Percentiles rank a stretch among this genome's conserved stretches.
phyloP scores from a whole-genome alignment of 805 yeast species.

The Kodamaea sagamina region DNA sequence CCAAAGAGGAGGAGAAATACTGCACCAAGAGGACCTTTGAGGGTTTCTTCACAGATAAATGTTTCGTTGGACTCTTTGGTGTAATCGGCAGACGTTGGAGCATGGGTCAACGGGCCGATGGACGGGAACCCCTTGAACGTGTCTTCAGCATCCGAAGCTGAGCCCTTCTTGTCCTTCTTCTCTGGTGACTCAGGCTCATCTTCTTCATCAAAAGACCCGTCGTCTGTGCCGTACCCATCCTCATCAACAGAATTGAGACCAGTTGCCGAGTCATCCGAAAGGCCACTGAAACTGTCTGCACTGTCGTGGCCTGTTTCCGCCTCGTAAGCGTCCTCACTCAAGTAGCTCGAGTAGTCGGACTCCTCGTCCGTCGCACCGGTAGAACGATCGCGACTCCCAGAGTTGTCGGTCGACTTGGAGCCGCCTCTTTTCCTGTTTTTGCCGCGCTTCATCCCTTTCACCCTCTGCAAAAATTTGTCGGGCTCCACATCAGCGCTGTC shows the following conservation, averaged over 20 bases:
- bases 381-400: slow-evolving; percentile 2
- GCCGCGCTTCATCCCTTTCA: not conserved
- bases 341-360: not conserved
- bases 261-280: not conserved
- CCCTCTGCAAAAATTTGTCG: slow-evolving; percentile 9
- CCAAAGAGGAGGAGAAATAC: slow-evolving; percentile 75
- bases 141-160: slow-evolving; percentile 6
- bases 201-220: slow-evolving; percentile 19
- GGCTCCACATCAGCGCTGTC: slow-evolving; percentile 20
- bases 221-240: slow-evolving; percentile 18
- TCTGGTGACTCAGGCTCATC: slow-evolving; percentile 21
- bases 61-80: slow-evolving; percentile 53
- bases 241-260: slow-evolving; percentile 10
- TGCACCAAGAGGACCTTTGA: slow-evolving; percentile 76
- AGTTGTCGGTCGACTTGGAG: slow-evolving; percentile 10
- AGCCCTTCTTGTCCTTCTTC: slow-evolving; percentile 13
- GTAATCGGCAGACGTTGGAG: slow-evolving; percentile 52
- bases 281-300: not conserved
- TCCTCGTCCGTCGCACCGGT: slow-evolving; percentile 11
- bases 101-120: slow-evolving; percentile 68
- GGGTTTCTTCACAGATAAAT: slow-evolving; percentile 52
- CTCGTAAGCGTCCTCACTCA: not conserved
- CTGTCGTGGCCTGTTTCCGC: slow-evolving; percentile 3
- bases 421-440: slow-evolving; percentile 12
- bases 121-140: slow-evolving; percentile 43